Evolutionary conservation across 371 early-diverging fungal species (phyloP), one percentile per base, ranked within the genome.

Genomic region (Mucor plumbeus): DNA sequence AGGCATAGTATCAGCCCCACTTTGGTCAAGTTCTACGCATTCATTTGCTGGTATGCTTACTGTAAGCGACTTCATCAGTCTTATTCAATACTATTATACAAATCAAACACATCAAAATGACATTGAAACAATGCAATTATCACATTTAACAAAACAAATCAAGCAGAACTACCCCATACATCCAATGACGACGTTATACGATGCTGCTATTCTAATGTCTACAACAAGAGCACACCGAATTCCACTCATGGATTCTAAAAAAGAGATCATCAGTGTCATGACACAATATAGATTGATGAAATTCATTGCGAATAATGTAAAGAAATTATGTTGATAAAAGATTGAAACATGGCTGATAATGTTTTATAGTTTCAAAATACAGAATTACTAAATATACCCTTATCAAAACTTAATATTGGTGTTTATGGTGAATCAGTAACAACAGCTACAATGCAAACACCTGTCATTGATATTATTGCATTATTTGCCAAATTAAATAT

Each of bases 1-100:
- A 92, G 95, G 92, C 17, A 87, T 95, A 59, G 92, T 92, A 61
- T 91, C 92, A 19, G 96, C 96, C 11, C 95, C 95, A 33, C 77
- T 96, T 36, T 96, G 92, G 90, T 91, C 95, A 67, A 90, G 93
- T 6, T 66, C 73, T 1, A 78, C 74, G 3, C 89, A 91, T 60
- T 76, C 82, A 71, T 95, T 91, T 73, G 89, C 86, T 1, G 97
- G 97, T 43, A 91, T 96, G 91, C 79, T 96, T 72, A 93, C 94
- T 50, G 92, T 93, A 5, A 90, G 92, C 13, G 94, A 96, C 69
- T 90, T 96, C 66, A 90, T 96, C 60, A 90, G 92, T 69, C 81
- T 96, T 66, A 92, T 96, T 19, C 88, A 92, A 68, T 89, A 92
- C 74, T 95, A 91, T 72, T 92, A 92, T 71, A 74, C 83, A 38